Percentiles rank a stretch among this genome's conserved stretches.
These are phyloP conservation scores for Zopfochytrium polystomum DNA, from an alignment of 371 early-diverging fungal genomes.

Conservation along the genomic window DNA sequence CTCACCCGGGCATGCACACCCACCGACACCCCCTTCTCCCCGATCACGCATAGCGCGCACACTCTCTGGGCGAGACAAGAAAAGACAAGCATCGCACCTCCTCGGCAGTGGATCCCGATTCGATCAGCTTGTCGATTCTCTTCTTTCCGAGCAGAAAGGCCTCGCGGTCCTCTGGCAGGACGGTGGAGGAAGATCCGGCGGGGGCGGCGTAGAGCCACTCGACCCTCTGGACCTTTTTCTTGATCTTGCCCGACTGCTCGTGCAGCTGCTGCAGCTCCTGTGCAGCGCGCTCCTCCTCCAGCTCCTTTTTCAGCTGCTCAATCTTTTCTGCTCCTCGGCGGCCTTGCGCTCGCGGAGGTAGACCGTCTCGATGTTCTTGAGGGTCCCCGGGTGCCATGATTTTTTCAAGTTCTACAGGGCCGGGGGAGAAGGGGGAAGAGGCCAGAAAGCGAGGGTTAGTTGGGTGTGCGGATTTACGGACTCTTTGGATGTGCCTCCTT, in stretches of 20 bases:
- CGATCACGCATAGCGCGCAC: no score
- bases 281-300: constrained; percentile 81
- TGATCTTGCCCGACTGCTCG: constrained; percentile 63
- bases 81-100: constrained; percentile 23
- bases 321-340: constrained; percentile 81
- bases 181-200: constrained; percentile 63
- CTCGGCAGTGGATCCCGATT: constrained; percentile 33
- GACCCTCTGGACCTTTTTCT: constrained; percentile 54
- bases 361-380: constrained; percentile 85
- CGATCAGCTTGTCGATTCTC: constrained; percentile 66
- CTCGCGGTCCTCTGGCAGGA: constrained; percentile 69
- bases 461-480: no score
- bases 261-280: constrained; percentile 83
- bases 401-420: constrained; percentile 94
- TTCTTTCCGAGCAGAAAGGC: constrained; percentile 87
- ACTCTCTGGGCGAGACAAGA: background rate
- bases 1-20: no score
- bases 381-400: constrained; percentile 93
- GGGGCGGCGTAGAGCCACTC: constrained; percentile 94
- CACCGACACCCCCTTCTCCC: no score
- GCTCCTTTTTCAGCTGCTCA: constrained; percentile 87
- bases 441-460: background rate
- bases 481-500: no score
- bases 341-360: constrained; percentile 86
- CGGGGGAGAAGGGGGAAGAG: background rate